Conservation (phyloP, 208 protist species). For the Acanthamoeba royreba region DNA sequence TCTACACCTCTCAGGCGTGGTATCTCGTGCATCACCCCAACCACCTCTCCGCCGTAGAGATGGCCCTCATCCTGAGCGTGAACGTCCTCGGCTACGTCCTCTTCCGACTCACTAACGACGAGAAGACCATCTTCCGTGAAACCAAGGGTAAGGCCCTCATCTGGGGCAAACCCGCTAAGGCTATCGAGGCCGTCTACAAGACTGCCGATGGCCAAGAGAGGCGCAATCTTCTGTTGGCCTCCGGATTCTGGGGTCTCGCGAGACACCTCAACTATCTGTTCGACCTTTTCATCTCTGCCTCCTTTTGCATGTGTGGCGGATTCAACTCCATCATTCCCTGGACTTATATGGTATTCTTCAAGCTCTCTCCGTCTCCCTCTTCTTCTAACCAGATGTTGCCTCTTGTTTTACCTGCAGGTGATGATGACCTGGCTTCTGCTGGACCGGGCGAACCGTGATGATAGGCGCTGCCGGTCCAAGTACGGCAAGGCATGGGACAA, state of each 20-base stretch:
- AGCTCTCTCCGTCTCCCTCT: background rate
- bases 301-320: constrained; percentile 71
- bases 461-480: constrained; percentile 88
- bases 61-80: constrained; percentile 51
- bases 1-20: constrained; percentile 92
- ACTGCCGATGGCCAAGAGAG: constrained; percentile 59
- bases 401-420: background rate
- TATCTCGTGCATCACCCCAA: constrained; percentile 77
- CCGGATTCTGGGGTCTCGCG: constrained; percentile 94
- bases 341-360: constrained; percentile 91
- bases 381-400: background rate
- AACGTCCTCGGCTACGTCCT: constrained; percentile 67
- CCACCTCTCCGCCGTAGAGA: background rate
- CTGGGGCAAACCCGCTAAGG: constrained; percentile 71
- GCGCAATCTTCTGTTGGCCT: constrained; percentile 84
- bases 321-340: constrained; percentile 84
- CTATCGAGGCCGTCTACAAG: constrained; percentile 82
- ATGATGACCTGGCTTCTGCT: constrained; percentile 88
- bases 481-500: constrained; percentile 90
- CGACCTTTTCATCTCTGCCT: constrained; percentile 80
- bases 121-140: constrained; percentile 71
- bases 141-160: constrained; percentile 58
- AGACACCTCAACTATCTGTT: constrained; percentile 96
- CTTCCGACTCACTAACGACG: constrained; percentile 74
- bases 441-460: constrained; percentile 91